Evolutionary conservation across 2,329 filamentous ascomycete species (phyloP).

Genomic region (Calonectria hawksworthii): DNA sequence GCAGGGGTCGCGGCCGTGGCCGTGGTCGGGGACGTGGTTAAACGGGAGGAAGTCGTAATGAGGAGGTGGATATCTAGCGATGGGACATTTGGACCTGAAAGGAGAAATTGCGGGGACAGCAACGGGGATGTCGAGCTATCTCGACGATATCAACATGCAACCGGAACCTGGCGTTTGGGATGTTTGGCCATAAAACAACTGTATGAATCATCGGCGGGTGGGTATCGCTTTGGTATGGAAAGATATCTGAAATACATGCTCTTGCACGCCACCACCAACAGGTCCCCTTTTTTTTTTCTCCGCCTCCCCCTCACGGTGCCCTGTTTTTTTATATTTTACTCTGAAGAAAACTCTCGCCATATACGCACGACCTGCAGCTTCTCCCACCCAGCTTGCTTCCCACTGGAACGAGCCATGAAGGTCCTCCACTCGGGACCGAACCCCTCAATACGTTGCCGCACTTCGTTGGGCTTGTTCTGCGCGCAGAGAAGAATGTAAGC

Average conservation of each 20-base stretch:
- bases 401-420: constrained; percentile 84
- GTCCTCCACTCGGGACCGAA: constrained; percentile 76
- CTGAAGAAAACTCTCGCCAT: constrained; percentile 68
- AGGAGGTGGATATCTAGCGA: constrained; percentile 17
- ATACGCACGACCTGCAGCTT: constrained; percentile 90
- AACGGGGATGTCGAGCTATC: constrained; percentile 37
- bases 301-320: not conserved
- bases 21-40: constrained; percentile 55
- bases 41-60: not conserved
- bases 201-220: constrained; percentile 46
- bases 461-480: constrained; percentile 86
- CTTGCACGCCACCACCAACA: constrained; percentile 38
- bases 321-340: not conserved
- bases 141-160: constrained; percentile 46
- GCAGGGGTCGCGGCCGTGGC: constrained; percentile 67
- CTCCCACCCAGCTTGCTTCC: constrained; percentile 93
- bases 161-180: constrained; percentile 53
- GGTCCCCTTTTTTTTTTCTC: constrained; percentile 4
- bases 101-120: constrained; percentile 28
- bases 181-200: constrained; percentile 50
- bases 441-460: constrained; percentile 71
- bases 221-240: constrained; percentile 48
- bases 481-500: constrained; percentile 92
- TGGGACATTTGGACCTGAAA: constrained; percentile 29
- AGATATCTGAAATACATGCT: constrained; percentile 50